A percentile compares a stretch with the other conserved stretches of the same genome.
phyloP scores from a whole-genome alignment of 2,329 filamentous ascomycete genomes.

The Aspergillus sclerotialis region DNA sequence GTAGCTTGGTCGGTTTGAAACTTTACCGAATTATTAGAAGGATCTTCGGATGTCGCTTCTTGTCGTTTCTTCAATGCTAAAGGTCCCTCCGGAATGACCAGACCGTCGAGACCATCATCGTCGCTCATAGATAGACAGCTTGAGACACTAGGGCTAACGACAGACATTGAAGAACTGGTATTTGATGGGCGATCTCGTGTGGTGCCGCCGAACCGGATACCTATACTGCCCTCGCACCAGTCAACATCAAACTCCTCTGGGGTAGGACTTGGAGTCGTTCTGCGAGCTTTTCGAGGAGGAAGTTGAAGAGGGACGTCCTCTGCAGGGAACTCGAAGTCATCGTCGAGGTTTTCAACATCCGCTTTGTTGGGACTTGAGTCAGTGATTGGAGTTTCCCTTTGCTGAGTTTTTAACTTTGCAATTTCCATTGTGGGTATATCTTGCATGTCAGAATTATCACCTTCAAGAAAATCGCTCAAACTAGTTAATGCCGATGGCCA shows the following conservation, averaged over 20 bases:
- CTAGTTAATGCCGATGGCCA: slow-evolving; percentile 49
- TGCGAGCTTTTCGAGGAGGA: slow-evolving; percentile 52
- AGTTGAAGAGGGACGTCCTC: slow-evolving; percentile 58
- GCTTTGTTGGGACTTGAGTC: slow-evolving; percentile 45
- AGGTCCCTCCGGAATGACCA: slow-evolving; percentile 75
- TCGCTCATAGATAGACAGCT: slow-evolving; percentile 94
- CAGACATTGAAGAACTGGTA: slow-evolving; percentile 79
- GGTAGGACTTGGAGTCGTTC: slow-evolving; percentile 55
- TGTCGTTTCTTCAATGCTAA: slow-evolving; percentile 72
- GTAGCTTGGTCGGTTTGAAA: slow-evolving; percentile 16
- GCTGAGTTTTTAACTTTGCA: slow-evolving; percentile 49
- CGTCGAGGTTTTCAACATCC: slow-evolving; percentile 61
- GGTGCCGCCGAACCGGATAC: slow-evolving; percentile 83
- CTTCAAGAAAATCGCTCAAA: slow-evolving; percentile 58
- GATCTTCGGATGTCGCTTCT: slow-evolving; percentile 32
- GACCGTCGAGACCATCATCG: slow-evolving; percentile 84
- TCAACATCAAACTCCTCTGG: slow-evolving; percentile 72
- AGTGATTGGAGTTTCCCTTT: slow-evolving; percentile 45
- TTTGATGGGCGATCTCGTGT: slow-evolving; percentile 70
- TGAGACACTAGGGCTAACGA: slow-evolving; percentile 84
- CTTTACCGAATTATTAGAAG: slow-evolving; percentile 26
- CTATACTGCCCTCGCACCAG: slow-evolving; percentile 88
- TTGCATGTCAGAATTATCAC: slow-evolving; percentile 56
- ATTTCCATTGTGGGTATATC: slow-evolving; percentile 63
- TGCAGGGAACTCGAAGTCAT: slow-evolving; percentile 64